phyloP scores from a whole-genome alignment of 1,284 basidiomycete species.

The Sporisorium graminicola region DNA sequence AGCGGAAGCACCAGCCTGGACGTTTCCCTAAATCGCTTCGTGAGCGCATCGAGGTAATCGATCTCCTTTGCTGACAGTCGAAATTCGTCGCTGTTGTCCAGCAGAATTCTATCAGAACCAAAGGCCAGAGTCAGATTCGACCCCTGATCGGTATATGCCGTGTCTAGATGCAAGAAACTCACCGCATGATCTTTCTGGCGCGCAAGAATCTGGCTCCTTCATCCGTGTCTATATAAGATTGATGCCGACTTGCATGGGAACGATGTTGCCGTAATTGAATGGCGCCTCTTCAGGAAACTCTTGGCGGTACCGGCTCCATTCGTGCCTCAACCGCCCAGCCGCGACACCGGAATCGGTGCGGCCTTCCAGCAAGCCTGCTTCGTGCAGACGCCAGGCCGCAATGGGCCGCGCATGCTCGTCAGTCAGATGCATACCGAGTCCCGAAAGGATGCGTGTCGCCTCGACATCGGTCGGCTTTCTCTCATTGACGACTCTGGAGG shows the following conservation, averaged over 20 bases:
- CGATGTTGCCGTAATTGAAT: too few species aligned
- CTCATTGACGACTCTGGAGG: not conserved
- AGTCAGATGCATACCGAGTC: constrained; percentile 11
- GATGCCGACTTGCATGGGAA: not conserved
- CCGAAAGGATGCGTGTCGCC: not conserved
- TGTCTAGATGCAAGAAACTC: not conserved
- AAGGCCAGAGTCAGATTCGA: not conserved
- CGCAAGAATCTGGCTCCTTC: constrained; percentile 14
- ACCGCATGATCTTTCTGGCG: constrained; percentile 11
- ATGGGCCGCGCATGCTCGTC: constrained; percentile 12
- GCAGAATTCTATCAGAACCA: constrained; percentile 2
- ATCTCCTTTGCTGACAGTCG: not conserved
- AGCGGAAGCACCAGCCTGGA: constrained; percentile 13
- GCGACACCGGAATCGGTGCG: not conserved
- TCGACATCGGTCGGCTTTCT: not conserved
- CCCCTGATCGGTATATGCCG: not conserved
- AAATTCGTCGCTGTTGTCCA: not conserved
- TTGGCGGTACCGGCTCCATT: not conserved
- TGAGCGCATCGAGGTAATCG: constrained; percentile 17
- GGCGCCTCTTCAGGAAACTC: not conserved
- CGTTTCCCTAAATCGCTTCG: constrained; percentile 6
- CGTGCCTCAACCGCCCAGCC: not conserved
- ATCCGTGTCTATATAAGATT: constrained; percentile 1
- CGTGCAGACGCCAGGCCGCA: constrained; percentile 15
- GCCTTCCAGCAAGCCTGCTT: not conserved